Evolutionary conservation across 2,329 filamentous ascomycete genomes (phyloP).

Genomic region (Pseudogymnoascus sp.): DNA sequence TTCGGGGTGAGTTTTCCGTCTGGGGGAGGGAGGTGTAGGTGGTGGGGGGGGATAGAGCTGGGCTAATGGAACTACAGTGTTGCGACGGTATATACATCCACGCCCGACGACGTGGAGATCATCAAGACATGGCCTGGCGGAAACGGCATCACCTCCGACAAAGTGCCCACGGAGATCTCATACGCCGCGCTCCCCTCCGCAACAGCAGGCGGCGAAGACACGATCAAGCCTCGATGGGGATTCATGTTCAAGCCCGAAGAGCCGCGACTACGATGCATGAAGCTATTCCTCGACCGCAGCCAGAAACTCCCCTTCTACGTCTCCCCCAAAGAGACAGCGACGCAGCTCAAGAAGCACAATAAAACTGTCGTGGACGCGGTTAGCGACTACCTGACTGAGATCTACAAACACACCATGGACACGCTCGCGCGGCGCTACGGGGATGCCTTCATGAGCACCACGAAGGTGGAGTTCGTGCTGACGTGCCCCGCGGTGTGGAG

Average conservation of each 20-base stretch:
- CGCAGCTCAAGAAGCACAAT: conserved; percentile 64
- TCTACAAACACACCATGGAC: conserved; percentile 72
- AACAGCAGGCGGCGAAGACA: conserved; percentile 28
- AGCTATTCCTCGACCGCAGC: conserved; percentile 72
- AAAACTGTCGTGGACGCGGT: conserved; percentile 75
- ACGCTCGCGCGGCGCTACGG: conserved; percentile 67
- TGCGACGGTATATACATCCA: conserved; percentile 65
- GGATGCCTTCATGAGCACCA: conserved; percentile 67
- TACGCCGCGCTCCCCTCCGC: conserved; percentile 46
- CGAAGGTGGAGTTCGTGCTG: conserved; percentile 69
- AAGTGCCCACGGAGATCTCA: conserved; percentile 70
- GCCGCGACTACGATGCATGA: conserved; percentile 69
- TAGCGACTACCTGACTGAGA: conserved; percentile 68
- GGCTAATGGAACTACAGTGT: conserved; percentile 39
- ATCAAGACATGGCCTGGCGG: conserved; percentile 80
- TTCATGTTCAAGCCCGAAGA: conserved; percentile 77
- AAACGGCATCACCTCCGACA: conserved; percentile 81
- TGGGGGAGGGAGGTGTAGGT: background rate
- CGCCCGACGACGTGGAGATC: conserved; percentile 72
- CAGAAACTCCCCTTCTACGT: conserved; percentile 78
- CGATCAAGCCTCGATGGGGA: conserved; percentile 56
- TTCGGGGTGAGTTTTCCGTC: conserved; percentile 50
- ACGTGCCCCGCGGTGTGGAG: conserved; percentile 81
- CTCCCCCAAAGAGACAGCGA: conserved; percentile 67
- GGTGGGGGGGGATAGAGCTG: conserved; percentile 7